These are phyloP conservation scores for Cladosporium velox DNA, from an alignment of 2,329 filamentous ascomycete genomes.

Conservation along the genomic window DNA sequence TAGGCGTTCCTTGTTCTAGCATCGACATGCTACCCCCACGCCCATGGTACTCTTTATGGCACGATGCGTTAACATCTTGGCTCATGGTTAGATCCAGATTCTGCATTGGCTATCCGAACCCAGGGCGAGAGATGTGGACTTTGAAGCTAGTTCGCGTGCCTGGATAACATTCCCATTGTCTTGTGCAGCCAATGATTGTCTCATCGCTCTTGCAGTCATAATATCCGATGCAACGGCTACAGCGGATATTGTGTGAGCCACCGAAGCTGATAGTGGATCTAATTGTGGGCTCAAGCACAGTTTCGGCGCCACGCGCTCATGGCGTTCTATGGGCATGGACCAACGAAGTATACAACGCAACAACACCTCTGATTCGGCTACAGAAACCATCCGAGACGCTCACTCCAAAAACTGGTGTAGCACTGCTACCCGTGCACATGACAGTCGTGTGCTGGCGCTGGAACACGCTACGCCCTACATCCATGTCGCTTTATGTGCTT, in stretches of 20 bases:
- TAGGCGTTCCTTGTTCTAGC: not conserved
- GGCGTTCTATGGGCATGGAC: not conserved
- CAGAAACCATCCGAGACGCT: not conserved
- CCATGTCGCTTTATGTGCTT: not conserved
- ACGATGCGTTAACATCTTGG: not conserved
- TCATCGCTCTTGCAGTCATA: not conserved
- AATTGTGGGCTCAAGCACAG: not conserved
- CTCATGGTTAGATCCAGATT: not conserved
- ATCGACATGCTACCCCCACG: not conserved
- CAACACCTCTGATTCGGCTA: not conserved
- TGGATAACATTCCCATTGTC: not conserved
- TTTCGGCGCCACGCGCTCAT: not conserved
- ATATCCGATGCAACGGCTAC: not conserved
- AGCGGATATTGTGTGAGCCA: not conserved
- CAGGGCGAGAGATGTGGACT: not conserved
- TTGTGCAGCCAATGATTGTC: not conserved
- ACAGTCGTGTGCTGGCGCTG: not conserved
- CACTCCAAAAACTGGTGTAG: not conserved
- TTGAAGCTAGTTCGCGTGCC: not conserved
- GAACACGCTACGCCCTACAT: not conserved
- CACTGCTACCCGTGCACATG: not conserved
- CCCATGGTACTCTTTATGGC: not conserved
- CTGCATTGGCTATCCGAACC: not conserved
- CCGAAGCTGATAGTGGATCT: not conserved
- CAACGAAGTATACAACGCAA: constrained; percentile 1